phyloP scores from a whole-genome alignment of 176 grass and related monocot species.

The Rhipidocladum racemiflorum region DNA sequence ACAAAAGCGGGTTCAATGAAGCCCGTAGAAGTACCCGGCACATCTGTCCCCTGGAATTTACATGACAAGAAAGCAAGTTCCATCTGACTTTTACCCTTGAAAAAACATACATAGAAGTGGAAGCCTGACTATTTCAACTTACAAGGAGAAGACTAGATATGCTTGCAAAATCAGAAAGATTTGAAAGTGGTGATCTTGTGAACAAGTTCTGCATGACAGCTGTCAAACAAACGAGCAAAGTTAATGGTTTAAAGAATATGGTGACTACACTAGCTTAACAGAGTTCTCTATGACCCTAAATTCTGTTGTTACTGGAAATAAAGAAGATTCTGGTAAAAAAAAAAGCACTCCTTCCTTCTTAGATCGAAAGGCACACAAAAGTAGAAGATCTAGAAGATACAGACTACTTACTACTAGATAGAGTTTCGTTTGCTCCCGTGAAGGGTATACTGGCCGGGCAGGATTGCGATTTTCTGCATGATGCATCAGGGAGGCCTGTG shows the following conservation, averaged over 20 bases:
- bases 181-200: conserved; percentile 25
- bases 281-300: background rate
- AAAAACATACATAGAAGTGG: background rate
- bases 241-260: conserved; percentile 28
- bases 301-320: conserved; percentile 1
- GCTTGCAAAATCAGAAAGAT: conserved; percentile 39
- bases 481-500: conserved; percentile 34
- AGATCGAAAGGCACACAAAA: too few species aligned
- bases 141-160: conserved; percentile 45
- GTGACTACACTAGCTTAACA: background rate
- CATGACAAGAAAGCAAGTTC: conserved; percentile 2
- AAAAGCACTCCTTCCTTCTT: background rate
- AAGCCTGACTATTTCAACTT: conserved; percentile 32
- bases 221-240: conserved; percentile 26
- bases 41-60: conserved; percentile 46
- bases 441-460: conserved; percentile 54
- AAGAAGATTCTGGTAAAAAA: background rate
- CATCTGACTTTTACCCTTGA: background rate
- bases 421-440: conserved; percentile 46
- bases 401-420: conserved; percentile 55
- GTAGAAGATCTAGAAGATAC: background rate
- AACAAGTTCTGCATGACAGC: conserved; percentile 55
- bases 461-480: conserved; percentile 51
- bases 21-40: conserved; percentile 29
- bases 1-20: conserved; percentile 43